phyloP scores from a whole-genome alignment of 2,329 filamentous ascomycete genomes.

The Zymoseptoria passerinii region DNA sequence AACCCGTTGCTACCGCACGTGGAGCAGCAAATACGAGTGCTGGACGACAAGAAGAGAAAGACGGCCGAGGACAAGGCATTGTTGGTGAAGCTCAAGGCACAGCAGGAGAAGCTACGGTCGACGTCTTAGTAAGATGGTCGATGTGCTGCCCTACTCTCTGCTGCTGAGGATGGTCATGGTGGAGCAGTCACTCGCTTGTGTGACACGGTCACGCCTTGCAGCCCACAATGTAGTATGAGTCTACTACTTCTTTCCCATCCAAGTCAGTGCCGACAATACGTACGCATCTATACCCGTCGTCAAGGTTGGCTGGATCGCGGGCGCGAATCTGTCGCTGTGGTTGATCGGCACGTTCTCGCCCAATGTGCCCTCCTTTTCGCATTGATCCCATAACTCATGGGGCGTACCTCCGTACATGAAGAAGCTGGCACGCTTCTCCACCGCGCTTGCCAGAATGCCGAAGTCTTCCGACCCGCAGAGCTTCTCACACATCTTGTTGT shows the following conservation, averaged over 20 bases:
- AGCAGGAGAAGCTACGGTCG: neutral
- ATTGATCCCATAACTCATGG: slow-evolving; percentile 42
- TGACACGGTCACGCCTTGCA: no score
- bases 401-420: slow-evolving; percentile 51
- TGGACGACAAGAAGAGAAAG: neutral
- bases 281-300: slow-evolving; percentile 38
- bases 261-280: slow-evolving; percentile 30
- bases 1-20: neutral
- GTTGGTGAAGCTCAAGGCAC: neutral
- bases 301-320: slow-evolving; percentile 52
- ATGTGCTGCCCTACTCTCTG: neutral
- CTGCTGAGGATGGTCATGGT: neutral
- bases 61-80: neutral
- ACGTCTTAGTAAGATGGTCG: neutral
- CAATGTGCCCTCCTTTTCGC: slow-evolving; percentile 37
- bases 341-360: slow-evolving; percentile 49
- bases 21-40: neutral
- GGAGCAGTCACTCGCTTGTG: neutral
- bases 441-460: slow-evolving; percentile 44
- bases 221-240: neutral
- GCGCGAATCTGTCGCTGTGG: slow-evolving; percentile 52
- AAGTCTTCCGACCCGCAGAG: slow-evolving; percentile 51
- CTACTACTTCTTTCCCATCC: slow-evolving; percentile 20
- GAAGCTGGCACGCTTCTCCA: slow-evolving; percentile 45
- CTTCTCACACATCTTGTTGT: slow-evolving; percentile 34